Evolutionary conservation across 139 green algal genomes (phyloP), one percentile per base, ranked within the genome.

Genomic region (Auxenochlorella pyrenoidosa): DNA sequence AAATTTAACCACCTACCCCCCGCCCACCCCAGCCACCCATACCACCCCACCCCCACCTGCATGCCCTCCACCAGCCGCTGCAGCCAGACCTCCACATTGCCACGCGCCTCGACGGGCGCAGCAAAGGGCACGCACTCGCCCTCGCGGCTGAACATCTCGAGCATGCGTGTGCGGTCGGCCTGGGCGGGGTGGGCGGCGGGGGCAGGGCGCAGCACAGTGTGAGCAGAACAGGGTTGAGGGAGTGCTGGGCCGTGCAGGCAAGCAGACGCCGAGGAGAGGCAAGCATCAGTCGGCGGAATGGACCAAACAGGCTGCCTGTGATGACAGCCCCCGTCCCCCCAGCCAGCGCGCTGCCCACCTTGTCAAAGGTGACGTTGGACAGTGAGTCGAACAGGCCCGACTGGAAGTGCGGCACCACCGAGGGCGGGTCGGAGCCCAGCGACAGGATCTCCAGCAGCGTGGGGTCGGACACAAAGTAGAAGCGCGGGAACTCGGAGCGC

Each of bases 381-480:
- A 99, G 86, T 24, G 94, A 95, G 93, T 99, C 97, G 88, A 99
- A 99, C 54, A 99, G 92, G 77, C 97, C 97, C 16, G 93, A 97
- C 92, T 99, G 96, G 91, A 99, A 99, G 94, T 99, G 97, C 4
- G 94, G 96, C 86, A 97, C 95, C 59, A 99, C 97, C 30, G 89
- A 91, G 47, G 95, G 93, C 5, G 97, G 97, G 90, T 99, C 96
- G 16, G 91, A 96, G 82, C 97, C 97, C 70, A 99, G 92, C 8
- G 95, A 98, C 91, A 99, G 92, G 84, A 99, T 98, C 90, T 99
- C 97, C 76, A 99, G 93, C 90, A 99, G 93, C 2, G 97, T 99
- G 76, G 97, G 94, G 88, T 99, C 97, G 10, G 95, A 98, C 54
- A 99, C 97, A 91, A 99, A 99, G 92, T 99, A 99, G 91, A 99